Base-by-base conservation (phyloP, 495 filamentous ascomycete genomes). In the Penicillium ochrochloron region DNA sequence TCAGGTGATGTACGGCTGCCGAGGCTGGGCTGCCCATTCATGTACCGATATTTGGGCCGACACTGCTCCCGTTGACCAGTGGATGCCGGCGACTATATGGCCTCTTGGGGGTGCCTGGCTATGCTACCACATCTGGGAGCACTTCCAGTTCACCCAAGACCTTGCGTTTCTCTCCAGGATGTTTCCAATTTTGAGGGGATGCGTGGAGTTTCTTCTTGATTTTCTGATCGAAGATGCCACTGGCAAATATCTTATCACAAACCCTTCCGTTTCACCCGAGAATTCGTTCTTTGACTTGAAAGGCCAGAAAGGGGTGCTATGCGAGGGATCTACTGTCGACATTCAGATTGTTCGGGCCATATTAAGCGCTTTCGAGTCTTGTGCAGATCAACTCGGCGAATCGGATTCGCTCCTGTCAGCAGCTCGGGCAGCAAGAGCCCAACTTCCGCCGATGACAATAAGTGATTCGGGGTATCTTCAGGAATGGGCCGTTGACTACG, bases 1-100 rank as follows among this genome's bases (percentile, higher is more conserved):
- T 0, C 63, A 63, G 35, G 69, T 63, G 2, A 84, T 85, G 83
- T 86, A 84, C 62, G 78, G 75, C 14, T 80, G 79, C 59, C 70
- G 78, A 5, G 83, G 84, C 1, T 84, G 76, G 75, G 63, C 70
- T 11, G 74, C 76, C 7, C 82, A 83, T 64, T 79, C 83, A 51
- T 83, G 80, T 66, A 81, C 78, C 0, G 83, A 85, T 62, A 68
- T 83, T 29, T 84, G 81, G 78, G 82, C 77, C 14, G 83, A 85
- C 58, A 73, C 78, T 11, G 75, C 75, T 4, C 82, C 82, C 3
- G 73, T 75, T 3, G 80, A 84, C 64, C 69, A 75, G 25, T 79
- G 77, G 70, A 79, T 79, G 44, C 73, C 76, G 5, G 76, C 75
- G 9, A 84, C 77, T 17, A 67, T 83, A 34, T 83, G 78, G 76